Evolutionary conservation across 345 rosid genomes (phyloP).

Genomic region (Clausena lansium): DNA sequence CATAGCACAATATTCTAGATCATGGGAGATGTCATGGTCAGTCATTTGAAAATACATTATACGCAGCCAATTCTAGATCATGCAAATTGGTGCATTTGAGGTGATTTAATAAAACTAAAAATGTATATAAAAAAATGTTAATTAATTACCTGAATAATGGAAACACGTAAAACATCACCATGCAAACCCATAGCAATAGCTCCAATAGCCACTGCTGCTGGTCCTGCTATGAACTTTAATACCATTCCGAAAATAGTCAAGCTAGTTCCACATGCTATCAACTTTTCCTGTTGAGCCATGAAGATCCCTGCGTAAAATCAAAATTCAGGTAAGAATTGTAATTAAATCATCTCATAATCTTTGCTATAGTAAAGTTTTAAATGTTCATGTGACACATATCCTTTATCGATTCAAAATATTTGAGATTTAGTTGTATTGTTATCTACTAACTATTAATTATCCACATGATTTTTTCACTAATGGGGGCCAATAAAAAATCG

Average conservation of each 20-base stretch:
- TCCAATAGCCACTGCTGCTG: conserved; percentile 73
- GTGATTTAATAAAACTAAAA: not conserved
- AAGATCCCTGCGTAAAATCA: conserved; percentile 57
- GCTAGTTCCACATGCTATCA: conserved; percentile 69
- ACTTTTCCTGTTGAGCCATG: conserved; percentile 75
- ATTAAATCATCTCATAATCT: no score
- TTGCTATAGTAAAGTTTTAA: no score
- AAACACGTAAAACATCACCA: conserved; percentile 68
- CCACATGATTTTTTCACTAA: no score
- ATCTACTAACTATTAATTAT: no score
- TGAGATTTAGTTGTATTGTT: no score
- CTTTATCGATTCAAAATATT: no score
- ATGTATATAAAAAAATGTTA: not conserved
- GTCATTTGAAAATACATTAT: not conserved
- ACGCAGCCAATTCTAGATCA: not conserved
- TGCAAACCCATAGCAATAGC: conserved; percentile 60
- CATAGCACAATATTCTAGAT: not conserved
- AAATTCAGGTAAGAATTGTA: no score
- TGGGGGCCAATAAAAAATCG: no score
- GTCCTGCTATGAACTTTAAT: conserved; percentile 65
- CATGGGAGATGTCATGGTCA: not conserved
- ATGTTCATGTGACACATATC: no score
- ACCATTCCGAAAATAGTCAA: conserved; percentile 56
- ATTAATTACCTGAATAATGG: conserved; percentile 61
- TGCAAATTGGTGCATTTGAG: not conserved